Base-by-base conservation (phyloP, 192 early-diverging fungal species). In the Geosiphon pyriformis region DNA sequence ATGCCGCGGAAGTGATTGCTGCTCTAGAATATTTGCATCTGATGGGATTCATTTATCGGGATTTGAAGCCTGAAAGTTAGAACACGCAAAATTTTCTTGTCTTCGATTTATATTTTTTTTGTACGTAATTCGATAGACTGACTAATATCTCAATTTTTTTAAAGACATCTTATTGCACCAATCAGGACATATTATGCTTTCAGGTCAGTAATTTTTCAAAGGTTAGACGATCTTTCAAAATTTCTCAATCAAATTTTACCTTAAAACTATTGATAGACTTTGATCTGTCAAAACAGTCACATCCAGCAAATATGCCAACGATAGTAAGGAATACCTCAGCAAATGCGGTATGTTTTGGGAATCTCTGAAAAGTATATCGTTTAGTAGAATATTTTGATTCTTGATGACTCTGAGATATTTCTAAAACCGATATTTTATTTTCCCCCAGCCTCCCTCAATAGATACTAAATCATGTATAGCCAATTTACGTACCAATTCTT, bases 1-100 rank as follows among this genome's bases (percentile, higher is more conserved):
- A 99, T 74, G 95, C 94, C 0, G 95, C 97, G 48, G 97, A 99
- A 72, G 95, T 99, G 1, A 87, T 93, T 50, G 86, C 87, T 20
- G 95, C 95, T 3, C 80, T 99, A 25, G 95, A 98, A 78, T 99
- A 96, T 69, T 77, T 99, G 60, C 97, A 99, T 73, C 79, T 95
- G 26, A 91, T 92, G 75, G 97, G 95, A 2, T 95, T 94, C 66
- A 95, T 99, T 59, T 99, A 99, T 78, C 80, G 97, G 30, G 97
- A 99, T 75, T 82, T 99, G 48, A 99, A 99, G 73, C 97, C 97
- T 29, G 97, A 98, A 70, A 98, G 88, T 90, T 80, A 80, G 85
- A 79, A 63, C 59, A 55, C 56, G 57, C 37, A 37, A 18, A 8
- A 52, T 6, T 37, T 66, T 61, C 1, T 15, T 22, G 3, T 34